Conservation (phyloP, 805 yeast species). For the Dipodascopsis uninucleata region DNA sequence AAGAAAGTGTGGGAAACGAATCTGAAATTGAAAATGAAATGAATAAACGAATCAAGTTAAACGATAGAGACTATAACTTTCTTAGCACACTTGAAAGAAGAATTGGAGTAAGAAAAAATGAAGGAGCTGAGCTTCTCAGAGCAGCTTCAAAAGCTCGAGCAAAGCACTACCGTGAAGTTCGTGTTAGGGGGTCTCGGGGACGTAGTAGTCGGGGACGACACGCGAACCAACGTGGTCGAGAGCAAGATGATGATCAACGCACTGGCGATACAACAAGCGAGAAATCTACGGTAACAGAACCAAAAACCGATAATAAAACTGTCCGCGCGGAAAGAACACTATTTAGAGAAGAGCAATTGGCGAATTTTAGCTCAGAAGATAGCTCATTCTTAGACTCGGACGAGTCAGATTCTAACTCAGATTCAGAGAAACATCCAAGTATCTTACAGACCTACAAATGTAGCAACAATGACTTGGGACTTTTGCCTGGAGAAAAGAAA, state of each 20-base stretch:
- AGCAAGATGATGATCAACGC: slow-evolving; percentile 2
- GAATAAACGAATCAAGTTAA: slow-evolving; percentile 11
- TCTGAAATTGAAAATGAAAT: slow-evolving; percentile 4
- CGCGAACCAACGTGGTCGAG: neutral
- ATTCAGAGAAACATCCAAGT: too few relatives aligned
- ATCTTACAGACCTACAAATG: too few relatives aligned
- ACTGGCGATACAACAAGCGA: too few relatives aligned
- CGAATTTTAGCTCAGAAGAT: neutral
- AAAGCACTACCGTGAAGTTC: slow-evolving; percentile 4
- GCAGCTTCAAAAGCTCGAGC: slow-evolving; percentile 4
- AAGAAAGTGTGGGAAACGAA: neutral
- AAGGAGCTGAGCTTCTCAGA: slow-evolving; percentile 7
- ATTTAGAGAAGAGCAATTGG: neutral
- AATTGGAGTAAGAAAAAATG: slow-evolving; percentile 20
- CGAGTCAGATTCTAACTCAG: too few relatives aligned
- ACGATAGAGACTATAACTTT: slow-evolving; percentile 25
- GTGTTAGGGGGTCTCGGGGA: neutral
- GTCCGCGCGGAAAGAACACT: neutral
- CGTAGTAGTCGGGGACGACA: neutral
- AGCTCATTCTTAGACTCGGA: too few relatives aligned
- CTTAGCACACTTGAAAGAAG: slow-evolving; percentile 22
- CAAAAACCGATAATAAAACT: neutral
- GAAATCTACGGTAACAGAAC: neutral
- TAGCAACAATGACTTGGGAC: neutral
- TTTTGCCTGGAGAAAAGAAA: neutral